Percentiles rank a stretch among this genome's conserved stretches.
phyloP scores from a whole-genome alignment of 2,329 filamentous ascomycete species.

The Stylonectria norvegica region DNA sequence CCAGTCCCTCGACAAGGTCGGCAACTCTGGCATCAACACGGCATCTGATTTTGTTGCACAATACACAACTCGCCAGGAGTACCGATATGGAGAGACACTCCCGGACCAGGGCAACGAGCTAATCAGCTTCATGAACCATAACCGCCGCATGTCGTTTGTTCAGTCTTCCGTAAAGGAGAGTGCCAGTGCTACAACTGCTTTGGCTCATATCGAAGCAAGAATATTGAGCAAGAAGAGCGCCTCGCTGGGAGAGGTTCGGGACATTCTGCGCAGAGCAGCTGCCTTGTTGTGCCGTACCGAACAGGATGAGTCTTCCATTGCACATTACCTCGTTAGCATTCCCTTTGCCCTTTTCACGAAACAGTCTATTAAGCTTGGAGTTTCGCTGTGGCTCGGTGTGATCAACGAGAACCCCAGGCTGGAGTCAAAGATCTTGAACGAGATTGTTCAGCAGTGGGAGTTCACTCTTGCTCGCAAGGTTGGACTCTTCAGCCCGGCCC shows the following conservation, averaged over 20 bases:
- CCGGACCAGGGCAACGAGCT: constrained; percentile 66
- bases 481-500: constrained; percentile 74
- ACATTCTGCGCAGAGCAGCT: constrained; percentile 79
- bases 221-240: constrained; percentile 67
- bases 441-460: constrained; percentile 91
- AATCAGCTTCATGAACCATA: constrained; percentile 56
- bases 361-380: constrained; percentile 90
- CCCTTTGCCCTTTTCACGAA: constrained; percentile 93
- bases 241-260: constrained; percentile 70
- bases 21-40: constrained; percentile 76
- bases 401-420: constrained; percentile 93
- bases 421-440: constrained; percentile 78
- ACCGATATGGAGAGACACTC: constrained; percentile 77
- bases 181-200: constrained; percentile 58
- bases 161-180: constrained; percentile 52
- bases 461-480: constrained; percentile 70
- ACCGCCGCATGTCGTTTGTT: constrained; percentile 50
- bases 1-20: constrained; percentile 72
- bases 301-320: constrained; percentile 72
- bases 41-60: constrained; percentile 95
- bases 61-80: constrained; percentile 95
- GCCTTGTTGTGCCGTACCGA: constrained; percentile 78
- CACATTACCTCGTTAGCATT: constrained; percentile 85
- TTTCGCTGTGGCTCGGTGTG: constrained; percentile 93
- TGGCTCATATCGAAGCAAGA: constrained; percentile 70